Evolutionary conservation across 2,329 filamentous ascomycete species (phyloP).

Genomic region (Xylariomycetidae sp.): DNA sequence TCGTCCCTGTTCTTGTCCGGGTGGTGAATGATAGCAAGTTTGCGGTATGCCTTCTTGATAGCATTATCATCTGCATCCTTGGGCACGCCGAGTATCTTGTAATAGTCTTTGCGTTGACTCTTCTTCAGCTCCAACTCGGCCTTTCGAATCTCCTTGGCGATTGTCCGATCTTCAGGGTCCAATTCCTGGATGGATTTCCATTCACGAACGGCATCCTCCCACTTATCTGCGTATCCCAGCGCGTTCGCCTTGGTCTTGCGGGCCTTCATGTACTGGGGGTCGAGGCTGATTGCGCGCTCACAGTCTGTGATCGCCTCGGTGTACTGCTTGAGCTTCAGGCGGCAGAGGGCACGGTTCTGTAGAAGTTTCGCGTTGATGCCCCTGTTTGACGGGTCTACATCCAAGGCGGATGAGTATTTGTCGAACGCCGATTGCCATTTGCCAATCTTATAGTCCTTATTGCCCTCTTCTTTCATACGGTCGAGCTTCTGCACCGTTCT

Average conservation of each 20-base stretch:
- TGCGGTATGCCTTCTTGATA: conserved; percentile 96
- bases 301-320: conserved; percentile 80
- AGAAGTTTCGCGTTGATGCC: conserved; percentile 92
- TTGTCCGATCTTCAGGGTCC: conserved; percentile 74
- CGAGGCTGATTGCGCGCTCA: conserved; percentile 75
- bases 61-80: conserved; percentile 81
- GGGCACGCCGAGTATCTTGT: conserved; percentile 87
- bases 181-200: conserved; percentile 81
- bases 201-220: conserved; percentile 87
- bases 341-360: conserved; percentile 86
- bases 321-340: conserved; percentile 79
- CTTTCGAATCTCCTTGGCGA: conserved; percentile 79
- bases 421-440: conserved; percentile 76
- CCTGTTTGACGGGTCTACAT: conserved; percentile 82
- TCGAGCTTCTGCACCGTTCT: conserved; percentile 88
- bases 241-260: conserved; percentile 93
- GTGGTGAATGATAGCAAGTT: conserved; percentile 88
- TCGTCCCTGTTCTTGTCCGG: conserved; percentile 97
- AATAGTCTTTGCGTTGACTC: conserved; percentile 95
- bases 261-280: conserved; percentile 83
- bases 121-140: conserved; percentile 97
- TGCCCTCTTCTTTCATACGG: conserved; percentile 90
- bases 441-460: conserved; percentile 81
- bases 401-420: conserved; percentile 77
- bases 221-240: conserved; percentile 76